Base-by-base conservation (phyloP, 148 eudicot genomes). In the Fallopia convolvulus region DNA sequence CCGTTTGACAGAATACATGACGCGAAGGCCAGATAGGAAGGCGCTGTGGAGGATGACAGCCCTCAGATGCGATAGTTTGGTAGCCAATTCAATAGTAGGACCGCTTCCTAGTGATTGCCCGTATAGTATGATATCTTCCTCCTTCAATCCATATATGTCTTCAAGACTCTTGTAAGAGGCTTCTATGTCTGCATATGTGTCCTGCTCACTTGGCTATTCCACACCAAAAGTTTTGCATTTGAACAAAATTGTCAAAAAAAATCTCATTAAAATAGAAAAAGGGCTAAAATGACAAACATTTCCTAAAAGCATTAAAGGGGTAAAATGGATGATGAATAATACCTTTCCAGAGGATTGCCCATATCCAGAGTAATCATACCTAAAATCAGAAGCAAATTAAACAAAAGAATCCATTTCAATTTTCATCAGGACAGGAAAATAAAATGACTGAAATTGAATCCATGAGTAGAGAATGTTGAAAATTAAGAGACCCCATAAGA, bases 41-140 rank as follows among this genome's bases (percentile, higher is more conserved):
- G 89, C 84, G 47, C 88, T 88, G 21, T 88, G 89, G 77, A 88
- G 88, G 63, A 86, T 63, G 2, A 86, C 85, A 33, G 89, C 92
- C 73, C 85, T 83, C 40, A 86, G 74, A 8, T 73, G 36, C 11
- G 89, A 77, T 72, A 89, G 74, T 30, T 80, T 81, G 2, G 80
- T 61, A 1, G 89, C 92, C 42, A 89, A 76, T 66, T 89, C 88
- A 52, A 89, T 41, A 6, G 89, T 86, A 5, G 92, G 92, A 2
- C 89, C 89, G 20, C 92, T 88, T 4, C 91, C 91, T 5, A 88
- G 79, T 18, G 91, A 86, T 76, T 88, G 91, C 0, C 91, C 91
- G 53, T 88, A 86, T 5, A 88, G 74, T 47, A 89, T 85, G 42
- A 89, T 75, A 21, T 83, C 82, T 68, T 89, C 82, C 71, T 85